Evolutionary conservation across 306 rosid species (phyloP).

Genomic region (Dalbergia oliveri): DNA sequence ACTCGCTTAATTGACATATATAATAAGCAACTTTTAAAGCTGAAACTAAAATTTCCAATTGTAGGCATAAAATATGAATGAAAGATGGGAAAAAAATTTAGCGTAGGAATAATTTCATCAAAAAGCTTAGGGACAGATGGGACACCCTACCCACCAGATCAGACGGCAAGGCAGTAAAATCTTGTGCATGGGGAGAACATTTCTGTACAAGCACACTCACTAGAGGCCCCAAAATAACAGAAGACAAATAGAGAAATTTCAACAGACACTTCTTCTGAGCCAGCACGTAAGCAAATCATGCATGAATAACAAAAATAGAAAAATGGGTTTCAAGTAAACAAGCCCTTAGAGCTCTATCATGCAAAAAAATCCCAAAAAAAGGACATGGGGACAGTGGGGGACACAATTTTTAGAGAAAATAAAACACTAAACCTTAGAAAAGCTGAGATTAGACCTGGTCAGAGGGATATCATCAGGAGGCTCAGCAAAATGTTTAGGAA

Average conservation of each 20-base stretch:
- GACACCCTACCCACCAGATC: constrained; percentile 12
- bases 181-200: constrained; percentile 2
- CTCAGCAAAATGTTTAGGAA: constrained; percentile 37
- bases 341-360: background rate
- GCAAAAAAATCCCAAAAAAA: background rate
- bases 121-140: constrained; percentile 5
- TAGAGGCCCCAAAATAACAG: background rate
- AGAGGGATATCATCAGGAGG: constrained; percentile 40
- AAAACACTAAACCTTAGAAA: background rate
- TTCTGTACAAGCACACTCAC: background rate
- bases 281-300: constrained; percentile 7
- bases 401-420: background rate
- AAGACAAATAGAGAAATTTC: constrained; percentile 11
- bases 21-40: constrained; percentile 13
- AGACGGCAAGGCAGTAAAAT: constrained; percentile 8
- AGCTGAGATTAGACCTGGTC: constrained; percentile 46
- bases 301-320: background rate
- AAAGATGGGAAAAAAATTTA: background rate
- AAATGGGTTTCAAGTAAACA: background rate
- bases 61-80: background rate
- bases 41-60: constrained; percentile 28
- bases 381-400: background rate
- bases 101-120: background rate
- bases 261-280: background rate
- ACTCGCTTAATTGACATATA: background rate